Evolutionary conservation across 192 early-diverging fungal species (phyloP).

Genomic region (Rhizoclosmatium sp.): DNA sequence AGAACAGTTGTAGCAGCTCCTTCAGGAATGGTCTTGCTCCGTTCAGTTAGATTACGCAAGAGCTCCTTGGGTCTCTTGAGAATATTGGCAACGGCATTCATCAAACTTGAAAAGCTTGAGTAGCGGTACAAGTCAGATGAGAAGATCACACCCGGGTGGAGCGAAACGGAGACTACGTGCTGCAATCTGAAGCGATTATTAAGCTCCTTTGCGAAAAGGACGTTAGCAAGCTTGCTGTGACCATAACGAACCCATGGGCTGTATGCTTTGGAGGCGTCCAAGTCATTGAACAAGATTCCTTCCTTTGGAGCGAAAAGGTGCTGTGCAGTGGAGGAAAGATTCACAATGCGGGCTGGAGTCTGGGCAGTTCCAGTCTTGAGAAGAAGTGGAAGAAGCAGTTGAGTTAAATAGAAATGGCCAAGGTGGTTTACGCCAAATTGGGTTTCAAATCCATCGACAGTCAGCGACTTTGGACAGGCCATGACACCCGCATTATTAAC

Average conservation of each 20-base stretch:
- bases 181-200: conserved; percentile 10
- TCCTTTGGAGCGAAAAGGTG: neutral
- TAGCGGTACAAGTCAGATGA: conserved; percentile 11
- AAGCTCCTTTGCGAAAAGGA: conserved; percentile 43
- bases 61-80: neutral
- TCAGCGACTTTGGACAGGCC: conserved; percentile 50
- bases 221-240: conserved; percentile 50
- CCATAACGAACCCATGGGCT: conserved; percentile 48
- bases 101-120: neutral
- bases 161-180: conserved; percentile 23
- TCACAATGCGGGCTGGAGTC: conserved; percentile 47
- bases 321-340: conserved; percentile 42
- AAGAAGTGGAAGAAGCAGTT: conserved; percentile 41
- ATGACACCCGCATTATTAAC: conserved; percentile 48
- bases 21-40: conserved; percentile 37
- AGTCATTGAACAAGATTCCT: conserved; percentile 39
- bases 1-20: conserved; percentile 44
- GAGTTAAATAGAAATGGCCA: conserved; percentile 51
- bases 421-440: conserved; percentile 49
- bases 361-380: conserved; percentile 13
- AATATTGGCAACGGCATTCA: conserved; percentile 4
- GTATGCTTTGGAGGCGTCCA: conserved; percentile 29
- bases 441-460: conserved; percentile 65
- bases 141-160: conserved; percentile 49
- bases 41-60: neutral